Base-by-base conservation (phyloP, 2,329 filamentous ascomycete species). In the Ophiostoma angusticollis region DNA sequence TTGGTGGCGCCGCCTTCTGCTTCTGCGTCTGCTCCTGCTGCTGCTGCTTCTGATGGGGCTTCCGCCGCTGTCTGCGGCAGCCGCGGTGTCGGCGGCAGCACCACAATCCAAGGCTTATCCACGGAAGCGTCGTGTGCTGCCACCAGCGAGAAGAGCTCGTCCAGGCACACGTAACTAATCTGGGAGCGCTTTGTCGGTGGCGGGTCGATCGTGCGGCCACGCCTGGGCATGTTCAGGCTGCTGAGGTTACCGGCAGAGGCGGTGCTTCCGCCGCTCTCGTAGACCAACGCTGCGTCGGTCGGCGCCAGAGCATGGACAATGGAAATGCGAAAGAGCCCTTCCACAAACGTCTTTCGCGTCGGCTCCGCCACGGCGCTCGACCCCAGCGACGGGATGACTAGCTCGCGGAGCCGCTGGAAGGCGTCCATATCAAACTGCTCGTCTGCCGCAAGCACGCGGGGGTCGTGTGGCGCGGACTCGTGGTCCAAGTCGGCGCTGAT, bases 141-240 rank as follows among this genome's bases (percentile, higher is more conserved):
- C 3, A 84, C 72, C 3, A 86, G 68, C 2, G 74, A 64, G 50
- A 87, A 81, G 2, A 98, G 69, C 51, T 93, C 82, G 41, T 84
- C 75, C 21, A 93, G 70, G 49, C 85, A 85, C 9, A 82, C 69
- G 49, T 93, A 93, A 37, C 78, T 74, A 69, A 96, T 86, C 33
- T 69, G 70, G 23, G 70, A 68, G 2, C 89, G 78, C 23, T 63
- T 64, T 0, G 74, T 80, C 3, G 80, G 76, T 0, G 66, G 53
- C 0, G 80, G 68, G 34, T 81, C 72, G 33, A 80, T 70, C 0
- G 89, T 93, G 14, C 80, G 74, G 1, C 87, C 86, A 24, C 71
- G 64, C 1, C 84, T 77, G 1, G 74, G 60, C 40, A 67, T 65
- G 53, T 79, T 80, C 5, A 95, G 62, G 11, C 66, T 62, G 24